phyloP scores from a whole-genome alignment of 2,329 filamentous ascomycete species.

The Fusarium sp. region DNA sequence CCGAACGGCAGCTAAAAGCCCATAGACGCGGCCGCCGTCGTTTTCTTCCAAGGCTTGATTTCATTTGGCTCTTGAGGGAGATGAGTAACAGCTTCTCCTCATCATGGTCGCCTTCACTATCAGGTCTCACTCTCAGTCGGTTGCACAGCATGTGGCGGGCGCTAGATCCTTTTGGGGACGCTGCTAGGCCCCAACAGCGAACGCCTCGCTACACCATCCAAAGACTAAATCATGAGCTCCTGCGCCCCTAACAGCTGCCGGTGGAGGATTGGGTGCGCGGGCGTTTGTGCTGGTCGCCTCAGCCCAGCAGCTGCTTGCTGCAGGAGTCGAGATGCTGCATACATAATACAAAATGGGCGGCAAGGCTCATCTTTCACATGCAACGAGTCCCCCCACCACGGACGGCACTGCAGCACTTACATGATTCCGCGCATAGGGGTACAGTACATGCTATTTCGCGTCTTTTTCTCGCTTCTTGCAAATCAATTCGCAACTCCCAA shows the following conservation, averaged over 20 bases:
- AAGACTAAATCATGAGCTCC: conserved; percentile 24
- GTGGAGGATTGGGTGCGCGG: conserved; percentile 15
- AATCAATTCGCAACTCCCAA: neutral
- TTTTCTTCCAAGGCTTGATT: neutral
- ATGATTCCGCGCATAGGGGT: conserved; percentile 6
- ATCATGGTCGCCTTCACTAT: no score
- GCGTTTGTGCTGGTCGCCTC: conserved; percentile 24
- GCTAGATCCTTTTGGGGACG: conserved; percentile 11
- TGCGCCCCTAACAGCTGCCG: conserved; percentile 27
- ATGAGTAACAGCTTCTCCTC: neutral
- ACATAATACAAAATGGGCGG: neutral
- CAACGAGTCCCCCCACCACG: no score
- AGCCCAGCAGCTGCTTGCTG: neutral
- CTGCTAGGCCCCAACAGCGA: conserved; percentile 27
- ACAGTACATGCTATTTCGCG: no score
- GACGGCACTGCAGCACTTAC: conserved; percentile 8
- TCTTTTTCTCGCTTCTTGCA: conserved; percentile 3
- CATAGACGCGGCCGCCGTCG: neutral
- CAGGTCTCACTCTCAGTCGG: neutral
- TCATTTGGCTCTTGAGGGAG: no score
- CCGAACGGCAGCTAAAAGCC: conserved; percentile 22
- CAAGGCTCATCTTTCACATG: neutral
- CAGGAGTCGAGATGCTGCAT: no score
- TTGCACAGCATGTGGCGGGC: neutral
- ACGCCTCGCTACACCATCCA: conserved; percentile 26